phyloP scores from a whole-genome alignment of 257 asterid species.

The Salvia hispanica region DNA sequence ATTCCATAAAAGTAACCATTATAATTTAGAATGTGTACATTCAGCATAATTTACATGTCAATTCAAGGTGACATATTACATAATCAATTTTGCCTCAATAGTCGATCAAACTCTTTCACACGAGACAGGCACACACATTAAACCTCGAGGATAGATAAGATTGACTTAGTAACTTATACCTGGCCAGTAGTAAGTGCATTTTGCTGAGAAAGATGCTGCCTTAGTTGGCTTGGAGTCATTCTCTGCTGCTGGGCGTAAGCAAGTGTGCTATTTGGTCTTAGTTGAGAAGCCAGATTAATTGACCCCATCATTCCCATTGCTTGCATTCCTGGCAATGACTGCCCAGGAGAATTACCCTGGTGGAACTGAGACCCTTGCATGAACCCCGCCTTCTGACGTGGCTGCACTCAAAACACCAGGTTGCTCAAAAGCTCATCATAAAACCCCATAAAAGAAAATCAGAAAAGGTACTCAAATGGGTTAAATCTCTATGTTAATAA shows the following conservation, averaged over 20 bases:
- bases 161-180: slow-evolving; percentile 44
- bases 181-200: slow-evolving; percentile 61
- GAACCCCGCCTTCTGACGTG: slow-evolving; percentile 75
- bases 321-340: slow-evolving; percentile 74
- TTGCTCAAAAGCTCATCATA: slow-evolving; percentile 32
- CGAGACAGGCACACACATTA: neutral
- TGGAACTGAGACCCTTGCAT: slow-evolving; percentile 83
- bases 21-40: neutral
- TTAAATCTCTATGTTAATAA: slow-evolving; percentile 7
- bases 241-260: slow-evolving; percentile 63
- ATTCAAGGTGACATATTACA: slow-evolving; percentile 1
- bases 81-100: slow-evolving; percentile 19
- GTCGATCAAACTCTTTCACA: slow-evolving; percentile 19
- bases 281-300: slow-evolving; percentile 65
- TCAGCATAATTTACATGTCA: slow-evolving; percentile 10
- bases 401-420: slow-evolving; percentile 56
- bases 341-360: slow-evolving; percentile 75
- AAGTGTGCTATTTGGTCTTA: slow-evolving; percentile 65
- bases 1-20: neutral
- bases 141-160: slow-evolving; percentile 23
- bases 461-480: slow-evolving; percentile 22
- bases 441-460: neutral
- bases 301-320: slow-evolving; percentile 76
- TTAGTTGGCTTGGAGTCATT: slow-evolving; percentile 59
- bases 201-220: slow-evolving; percentile 81